Evolutionary conservation across 2,329 filamentous ascomycete species (phyloP), one percentile per base, ranked within the genome.

Genomic region (Sporothrix euskadiensis): DNA sequence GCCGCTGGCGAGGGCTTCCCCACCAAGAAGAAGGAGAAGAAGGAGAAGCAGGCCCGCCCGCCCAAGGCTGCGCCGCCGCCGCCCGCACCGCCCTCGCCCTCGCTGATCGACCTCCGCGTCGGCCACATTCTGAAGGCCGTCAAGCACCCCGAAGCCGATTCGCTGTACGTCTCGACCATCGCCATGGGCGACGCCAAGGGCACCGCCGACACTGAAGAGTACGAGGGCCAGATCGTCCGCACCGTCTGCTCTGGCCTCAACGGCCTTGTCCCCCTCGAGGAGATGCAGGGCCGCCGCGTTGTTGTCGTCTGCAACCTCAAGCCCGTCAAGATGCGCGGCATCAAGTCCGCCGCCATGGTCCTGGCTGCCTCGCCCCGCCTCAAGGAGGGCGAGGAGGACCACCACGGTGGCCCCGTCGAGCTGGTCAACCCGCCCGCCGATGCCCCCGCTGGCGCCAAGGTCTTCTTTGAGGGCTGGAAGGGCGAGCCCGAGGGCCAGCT

Each of bases 191-290:
- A 99, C 83, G 87, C 91, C 74, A 87, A 93, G 6, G 93, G 93
- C 76, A 90, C 91, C 59, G 93, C 97, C 63, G 95, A 98, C 84
- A 98, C 95, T 54, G 88, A 90, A 78, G 94, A 97, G 84, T 93
- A 93, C 82, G 94, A 97, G 80, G 94, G 94, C 75, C 93, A 97
- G 84, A 87, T 95, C 59, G 94, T 94, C 79, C 92, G 96, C 65
- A 99, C 95, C 19, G 95, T 99, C 68, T 99, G 96, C 88, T 98
- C 96, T 1, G 96, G 96, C 39, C 88, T 99, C 76, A 98, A 97
- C 82, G 96, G 96, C 8, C 89, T 98, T 41, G 85, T 99, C 1
- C 96, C 96, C 0, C 87, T 99, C 65, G 94, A 93, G 82, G 94
- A 97, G 82, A 98, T 99, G 96, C 96, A 99, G 83, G 90, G 91